Percentiles rank a stretch among this genome's conserved stretches.
Evolutionary conservation across 371 early-diverging fungal species (phyloP).

Genomic region (Mortierella sp.): DNA sequence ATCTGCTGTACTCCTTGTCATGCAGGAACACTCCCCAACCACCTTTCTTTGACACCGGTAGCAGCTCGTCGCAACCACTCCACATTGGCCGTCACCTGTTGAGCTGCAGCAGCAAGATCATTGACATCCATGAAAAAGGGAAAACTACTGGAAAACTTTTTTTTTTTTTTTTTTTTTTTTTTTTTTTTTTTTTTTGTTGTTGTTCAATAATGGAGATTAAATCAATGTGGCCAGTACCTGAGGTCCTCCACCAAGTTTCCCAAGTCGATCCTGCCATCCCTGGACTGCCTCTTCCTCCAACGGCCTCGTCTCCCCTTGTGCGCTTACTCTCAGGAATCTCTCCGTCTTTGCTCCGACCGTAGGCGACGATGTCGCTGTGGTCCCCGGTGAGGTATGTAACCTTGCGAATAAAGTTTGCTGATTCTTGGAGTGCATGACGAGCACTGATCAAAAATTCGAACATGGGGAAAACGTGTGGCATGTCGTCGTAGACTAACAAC

Average conservation of each 20-base stretch:
- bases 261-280: conserved; percentile 40
- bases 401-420: conserved; percentile 29
- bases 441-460: conserved; percentile 46
- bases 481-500: conserved; percentile 71
- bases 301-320: conserved; percentile 18
- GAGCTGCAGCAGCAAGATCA: no score
- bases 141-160: no score
- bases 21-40: no score
- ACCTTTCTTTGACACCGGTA: no score
- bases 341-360: background rate
- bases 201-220: no score
- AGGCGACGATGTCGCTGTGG: background rate
- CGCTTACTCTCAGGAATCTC: conserved; percentile 21
- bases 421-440: conserved; percentile 19
- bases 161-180: no score
- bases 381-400: conserved; percentile 15
- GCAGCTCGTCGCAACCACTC: no score
- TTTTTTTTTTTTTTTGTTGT: no score
- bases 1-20: no score
- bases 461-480: conserved; percentile 83
- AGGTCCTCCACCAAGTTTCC: conserved; percentile 43
- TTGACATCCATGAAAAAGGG: no score
- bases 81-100: no score
- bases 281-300: conserved; percentile 28
- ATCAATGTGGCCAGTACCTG: conserved; percentile 28